A percentile compares a stretch with the other conserved stretches of the same genome.
Evolutionary conservation across 2,329 filamentous ascomycete genomes (phyloP).

Genomic region (Cladorrhinum sp.): DNA sequence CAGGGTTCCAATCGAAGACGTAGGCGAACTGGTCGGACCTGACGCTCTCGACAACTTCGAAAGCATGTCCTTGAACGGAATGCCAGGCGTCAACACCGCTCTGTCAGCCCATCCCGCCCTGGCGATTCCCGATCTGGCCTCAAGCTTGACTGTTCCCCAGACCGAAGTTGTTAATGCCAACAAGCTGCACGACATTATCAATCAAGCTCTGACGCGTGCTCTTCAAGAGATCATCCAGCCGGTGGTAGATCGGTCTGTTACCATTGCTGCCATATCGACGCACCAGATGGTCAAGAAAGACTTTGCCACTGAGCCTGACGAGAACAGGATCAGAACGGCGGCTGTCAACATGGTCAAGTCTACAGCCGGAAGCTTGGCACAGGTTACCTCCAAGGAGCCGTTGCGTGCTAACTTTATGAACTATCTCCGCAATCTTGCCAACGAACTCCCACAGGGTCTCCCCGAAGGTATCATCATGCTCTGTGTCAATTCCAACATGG

Average conservation of each 20-base stretch:
- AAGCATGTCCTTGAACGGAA: constrained; percentile 72
- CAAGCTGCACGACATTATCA: constrained; percentile 72
- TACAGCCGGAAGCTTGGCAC: constrained; percentile 85
- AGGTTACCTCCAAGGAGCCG: constrained; percentile 98
- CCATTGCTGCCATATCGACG: constrained; percentile 95
- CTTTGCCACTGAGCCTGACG: constrained; percentile 88
- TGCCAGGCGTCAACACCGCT: constrained; percentile 66
- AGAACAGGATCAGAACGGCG: constrained; percentile 78
- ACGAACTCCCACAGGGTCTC: constrained; percentile 72
- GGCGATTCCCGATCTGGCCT: constrained; percentile 78
- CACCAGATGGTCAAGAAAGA: constrained; percentile 95
- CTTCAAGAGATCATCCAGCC: constrained; percentile 96
- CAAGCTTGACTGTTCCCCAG: constrained; percentile 76
- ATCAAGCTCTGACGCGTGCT: constrained; percentile 80
- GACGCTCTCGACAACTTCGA: constrained; percentile 80
- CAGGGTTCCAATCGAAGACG: constrained; percentile 62
- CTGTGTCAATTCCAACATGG: constrained; percentile 97
- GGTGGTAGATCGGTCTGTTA: constrained; percentile 95
- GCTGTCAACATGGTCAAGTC: constrained; percentile 94
- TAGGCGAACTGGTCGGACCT: constrained; percentile 55
- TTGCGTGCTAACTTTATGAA: constrained; percentile 95
- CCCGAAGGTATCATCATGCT: constrained; percentile 95
- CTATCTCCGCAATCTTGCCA: constrained; percentile 74
- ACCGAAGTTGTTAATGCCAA: constrained; percentile 69
- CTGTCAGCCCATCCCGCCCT: constrained; percentile 76